A percentile compares a stretch with the other conserved stretches of the same genome.
These are phyloP conservation scores for Acanthamoeba healyi DNA, from an alignment of 208 protist genomes.

Conservation along the genomic window DNA sequence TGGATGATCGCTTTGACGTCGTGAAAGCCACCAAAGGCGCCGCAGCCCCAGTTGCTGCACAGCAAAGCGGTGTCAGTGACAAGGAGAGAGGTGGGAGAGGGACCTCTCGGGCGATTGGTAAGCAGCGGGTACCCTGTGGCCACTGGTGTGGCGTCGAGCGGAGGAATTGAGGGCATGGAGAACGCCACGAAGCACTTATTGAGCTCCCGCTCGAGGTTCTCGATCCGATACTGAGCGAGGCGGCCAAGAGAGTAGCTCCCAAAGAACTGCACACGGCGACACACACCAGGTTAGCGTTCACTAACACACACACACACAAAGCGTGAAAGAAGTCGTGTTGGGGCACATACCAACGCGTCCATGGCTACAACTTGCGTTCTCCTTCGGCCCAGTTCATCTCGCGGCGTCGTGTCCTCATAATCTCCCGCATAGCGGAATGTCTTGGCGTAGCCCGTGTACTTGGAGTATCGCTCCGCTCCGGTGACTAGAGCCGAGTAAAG, in stretches of 20 bases:
- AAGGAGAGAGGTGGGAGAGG: background rate
- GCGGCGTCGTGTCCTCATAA: constrained; percentile 46
- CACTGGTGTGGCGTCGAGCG: background rate
- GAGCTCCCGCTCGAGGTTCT: constrained; percentile 36
- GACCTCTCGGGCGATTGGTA: background rate
- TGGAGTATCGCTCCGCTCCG: constrained; percentile 50
- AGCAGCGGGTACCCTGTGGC: background rate
- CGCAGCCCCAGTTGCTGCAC: constrained; percentile 72
- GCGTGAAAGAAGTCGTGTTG: background rate
- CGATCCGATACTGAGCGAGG: constrained; percentile 23
- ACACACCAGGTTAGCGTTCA: background rate
- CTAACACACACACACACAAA: background rate
- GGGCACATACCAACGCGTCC: constrained; percentile 48
- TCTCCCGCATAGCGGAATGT: constrained; percentile 42
- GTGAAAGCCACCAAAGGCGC: constrained; percentile 63
- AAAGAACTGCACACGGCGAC: background rate
- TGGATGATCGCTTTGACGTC: constrained; percentile 68
- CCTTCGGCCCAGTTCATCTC: constrained; percentile 50
- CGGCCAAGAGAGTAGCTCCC: background rate
- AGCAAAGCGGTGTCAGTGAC: background rate
- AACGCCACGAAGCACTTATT: constrained; percentile 54
- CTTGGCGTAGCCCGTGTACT: constrained; percentile 72
- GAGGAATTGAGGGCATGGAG: constrained; percentile 20
- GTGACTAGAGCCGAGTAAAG: constrained; percentile 11
- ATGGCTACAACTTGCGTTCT: constrained; percentile 66